These are phyloP conservation scores for Kuraishia floccosa DNA, from an alignment of 805 yeast species.

Conservation along the genomic window DNA sequence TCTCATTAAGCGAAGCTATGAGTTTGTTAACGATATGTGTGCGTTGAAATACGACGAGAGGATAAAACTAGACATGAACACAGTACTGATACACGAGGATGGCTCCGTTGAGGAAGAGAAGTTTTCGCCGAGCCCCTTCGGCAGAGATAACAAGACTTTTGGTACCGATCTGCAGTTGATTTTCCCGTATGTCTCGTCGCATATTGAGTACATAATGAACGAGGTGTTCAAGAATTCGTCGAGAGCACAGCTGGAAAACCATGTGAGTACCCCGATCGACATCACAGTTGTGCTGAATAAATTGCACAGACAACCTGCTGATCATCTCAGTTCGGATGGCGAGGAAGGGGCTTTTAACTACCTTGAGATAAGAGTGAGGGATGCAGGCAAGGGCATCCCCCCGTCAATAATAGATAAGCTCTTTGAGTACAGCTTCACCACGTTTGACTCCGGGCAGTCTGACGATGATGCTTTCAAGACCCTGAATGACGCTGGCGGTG, in stretches of 20 bases:
- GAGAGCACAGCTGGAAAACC: slow-evolving; percentile 76
- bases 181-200: slow-evolving; percentile 80
- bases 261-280: slow-evolving; percentile 30
- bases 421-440: slow-evolving; percentile 80
- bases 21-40: slow-evolving; percentile 75
- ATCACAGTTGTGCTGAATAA: slow-evolving; percentile 30
- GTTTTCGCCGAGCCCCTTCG: slow-evolving; percentile 19
- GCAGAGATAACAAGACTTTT: not conserved
- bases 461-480: slow-evolving; percentile 52
- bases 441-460: slow-evolving; percentile 47
- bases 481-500: slow-evolving; percentile 47
- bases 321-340: slow-evolving; percentile 1
- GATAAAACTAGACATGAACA: slow-evolving; percentile 48
- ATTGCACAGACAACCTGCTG: slow-evolving; percentile 5
- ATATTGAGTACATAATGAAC: slow-evolving; percentile 77
- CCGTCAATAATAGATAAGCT: slow-evolving; percentile 54
- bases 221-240: slow-evolving; percentile 83
- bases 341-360: slow-evolving; percentile 5
- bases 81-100: slow-evolving; percentile 13
- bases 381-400: slow-evolving; percentile 82
- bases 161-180: slow-evolving; percentile 16
- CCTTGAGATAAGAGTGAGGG: slow-evolving; percentile 69
- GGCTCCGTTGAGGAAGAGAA: slow-evolving; percentile 14
- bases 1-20: slow-evolving; percentile 52
- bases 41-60: slow-evolving; percentile 72